These are phyloP conservation scores for Penicillium macrosclerotiorum DNA, from an alignment of 495 filamentous ascomycete genomes.

Conservation along the genomic window DNA sequence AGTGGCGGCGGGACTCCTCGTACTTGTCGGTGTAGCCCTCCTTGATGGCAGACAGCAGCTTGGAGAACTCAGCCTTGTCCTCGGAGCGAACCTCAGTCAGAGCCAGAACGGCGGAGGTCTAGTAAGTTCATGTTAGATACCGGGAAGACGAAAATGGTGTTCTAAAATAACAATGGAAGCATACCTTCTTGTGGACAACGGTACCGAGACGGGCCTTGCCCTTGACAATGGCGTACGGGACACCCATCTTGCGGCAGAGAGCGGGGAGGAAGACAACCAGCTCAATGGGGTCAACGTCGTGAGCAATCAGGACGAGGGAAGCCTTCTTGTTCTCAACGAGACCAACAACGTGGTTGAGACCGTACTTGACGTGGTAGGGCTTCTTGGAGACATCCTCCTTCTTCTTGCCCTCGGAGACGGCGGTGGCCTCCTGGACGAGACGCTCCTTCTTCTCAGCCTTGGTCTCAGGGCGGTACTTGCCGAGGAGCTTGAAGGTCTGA, in stretches of 20 bases:
- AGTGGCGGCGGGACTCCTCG: conserved; percentile 88
- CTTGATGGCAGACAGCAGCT: conserved; percentile 95
- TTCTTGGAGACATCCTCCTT: conserved; percentile 99
- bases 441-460: conserved; percentile 99
- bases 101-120: conserved; percentile 93
- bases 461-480: conserved; percentile 99
- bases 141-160: too few species aligned
- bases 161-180: neutral
- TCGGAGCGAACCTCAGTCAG: conserved; percentile 94
- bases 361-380: conserved; percentile 98
- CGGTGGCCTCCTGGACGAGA: conserved; percentile 94
- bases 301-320: conserved; percentile 92
- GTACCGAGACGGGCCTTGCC: conserved; percentile 99
- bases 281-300: conserved; percentile 99
- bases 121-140: neutral
- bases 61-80: conserved; percentile 96
- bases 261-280: conserved; percentile 98
- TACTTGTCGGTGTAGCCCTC: conserved; percentile 96
- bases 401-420: conserved; percentile 97
- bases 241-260: conserved; percentile 99
- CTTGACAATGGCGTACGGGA: conserved; percentile 99
- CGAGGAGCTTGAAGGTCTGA: conserved; percentile 96
- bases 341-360: conserved; percentile 99
- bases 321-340: conserved; percentile 99
- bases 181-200: conserved; percentile 92